Conservation (phyloP, 2,329 filamentous ascomycete species). For the Exophiala bonariae region DNA sequence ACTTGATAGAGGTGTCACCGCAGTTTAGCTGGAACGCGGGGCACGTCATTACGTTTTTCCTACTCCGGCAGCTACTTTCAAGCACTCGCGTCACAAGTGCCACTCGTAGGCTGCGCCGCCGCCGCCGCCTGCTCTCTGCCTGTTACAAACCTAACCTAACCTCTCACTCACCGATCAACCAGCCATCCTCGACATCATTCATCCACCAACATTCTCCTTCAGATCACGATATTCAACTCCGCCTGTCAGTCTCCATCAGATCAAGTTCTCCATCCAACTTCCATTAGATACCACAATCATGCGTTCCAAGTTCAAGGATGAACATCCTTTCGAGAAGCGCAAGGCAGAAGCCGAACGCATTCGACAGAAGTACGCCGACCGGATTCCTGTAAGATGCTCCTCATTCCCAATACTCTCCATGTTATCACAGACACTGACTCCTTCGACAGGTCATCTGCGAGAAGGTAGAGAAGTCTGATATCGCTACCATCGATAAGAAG, state of each 20-base stretch:
- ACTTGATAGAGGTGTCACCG: too few species aligned
- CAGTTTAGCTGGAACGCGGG: too few species aligned
- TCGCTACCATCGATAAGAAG: conserved; percentile 99
- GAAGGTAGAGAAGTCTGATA: conserved; percentile 99
- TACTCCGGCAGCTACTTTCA: not conserved
- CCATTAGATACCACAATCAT: conserved; percentile 48
- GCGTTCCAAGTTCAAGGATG: conserved; percentile 99
- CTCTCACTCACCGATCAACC: conserved; percentile 28
- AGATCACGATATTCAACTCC: conserved; percentile 8
- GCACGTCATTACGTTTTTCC: too few species aligned
- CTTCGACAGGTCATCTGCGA: conserved; percentile 86
- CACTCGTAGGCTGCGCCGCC: conserved; percentile 3
- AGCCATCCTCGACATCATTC: conserved; percentile 24
- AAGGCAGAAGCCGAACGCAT: conserved; percentile 99
- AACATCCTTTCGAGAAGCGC: conserved; percentile 99
- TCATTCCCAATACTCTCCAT: conserved; percentile 1
- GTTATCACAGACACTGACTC: conserved; percentile 17
- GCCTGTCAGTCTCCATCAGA: conserved; percentile 15
- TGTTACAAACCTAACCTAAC: conserved; percentile 28
- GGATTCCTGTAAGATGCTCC: conserved; percentile 79
- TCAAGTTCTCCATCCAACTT: conserved; percentile 6
- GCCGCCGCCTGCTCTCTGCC: not conserved
- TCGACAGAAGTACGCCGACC: conserved; percentile 97
- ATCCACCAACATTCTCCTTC: conserved; percentile 10
- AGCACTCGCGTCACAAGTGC: conserved; percentile 6